Conservation (phyloP, 257 asterid genomes). For the Capsicum pubescens region DNA sequence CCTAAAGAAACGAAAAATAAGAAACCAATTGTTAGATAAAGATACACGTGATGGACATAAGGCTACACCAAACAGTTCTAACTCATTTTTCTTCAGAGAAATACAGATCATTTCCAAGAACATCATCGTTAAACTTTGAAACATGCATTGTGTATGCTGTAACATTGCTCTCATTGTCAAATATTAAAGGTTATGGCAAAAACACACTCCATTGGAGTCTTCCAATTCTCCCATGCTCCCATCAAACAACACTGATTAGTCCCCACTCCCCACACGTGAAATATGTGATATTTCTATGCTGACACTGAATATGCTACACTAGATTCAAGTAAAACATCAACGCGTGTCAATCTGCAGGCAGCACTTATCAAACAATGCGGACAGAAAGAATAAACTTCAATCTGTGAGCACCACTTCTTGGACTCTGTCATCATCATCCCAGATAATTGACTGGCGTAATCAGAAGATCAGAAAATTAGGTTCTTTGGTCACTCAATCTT, state of each 20-base stretch:
- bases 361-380: background rate
- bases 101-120: background rate
- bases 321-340: background rate
- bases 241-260: background rate
- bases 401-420: background rate
- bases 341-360: background rate
- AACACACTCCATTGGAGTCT: background rate
- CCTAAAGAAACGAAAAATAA: conserved; percentile 41
- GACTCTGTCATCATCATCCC: background rate
- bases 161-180: background rate
- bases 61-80: background rate
- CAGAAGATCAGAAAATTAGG: background rate
- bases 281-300: background rate
- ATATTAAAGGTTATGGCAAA: background rate
- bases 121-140: conserved; percentile 3
- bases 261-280: background rate
- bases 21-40: background rate
- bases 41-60: background rate
- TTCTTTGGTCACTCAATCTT: background rate
- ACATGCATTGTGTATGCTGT: background rate
- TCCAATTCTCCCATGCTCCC: background rate
- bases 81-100: background rate
- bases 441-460: background rate
- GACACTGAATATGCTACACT: background rate
- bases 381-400: background rate